phyloP scores from a whole-genome alignment of 2,329 filamentous ascomycete species.

The Boeremia exigua region DNA sequence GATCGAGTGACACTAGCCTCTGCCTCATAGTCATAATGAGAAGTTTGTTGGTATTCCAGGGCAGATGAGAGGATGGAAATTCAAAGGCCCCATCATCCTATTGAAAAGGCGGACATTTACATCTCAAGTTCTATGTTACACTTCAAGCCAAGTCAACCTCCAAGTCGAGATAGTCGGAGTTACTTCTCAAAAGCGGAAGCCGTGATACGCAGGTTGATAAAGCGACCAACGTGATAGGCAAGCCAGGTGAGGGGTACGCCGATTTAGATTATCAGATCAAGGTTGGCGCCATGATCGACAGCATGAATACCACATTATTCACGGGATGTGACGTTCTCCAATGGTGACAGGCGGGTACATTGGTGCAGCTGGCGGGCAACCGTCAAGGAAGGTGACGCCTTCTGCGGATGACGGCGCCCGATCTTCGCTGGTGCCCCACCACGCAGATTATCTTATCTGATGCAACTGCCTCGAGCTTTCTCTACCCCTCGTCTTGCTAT shows the following conservation, averaged over 20 bases:
- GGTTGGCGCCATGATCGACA: conserved; percentile 3
- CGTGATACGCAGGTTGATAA: conserved; percentile 7
- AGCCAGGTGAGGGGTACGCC: conserved; percentile 2
- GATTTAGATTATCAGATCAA: neutral
- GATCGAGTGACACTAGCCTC: conserved; percentile 33
- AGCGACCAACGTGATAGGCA: neutral
- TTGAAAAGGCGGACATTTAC: neutral
- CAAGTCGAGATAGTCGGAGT: neutral
- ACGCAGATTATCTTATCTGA: conserved; percentile 13
- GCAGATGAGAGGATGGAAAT: neutral
- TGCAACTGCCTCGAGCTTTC: neutral
- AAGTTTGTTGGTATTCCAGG: neutral
- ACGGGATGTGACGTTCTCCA: neutral
- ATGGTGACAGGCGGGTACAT: neutral
- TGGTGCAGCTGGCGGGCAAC: neutral
- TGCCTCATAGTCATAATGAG: conserved; percentile 4
- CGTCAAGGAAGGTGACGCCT: neutral
- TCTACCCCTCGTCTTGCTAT: conserved; percentile 4
- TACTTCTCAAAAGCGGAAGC: conserved; percentile 6
- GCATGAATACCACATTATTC: neutral
- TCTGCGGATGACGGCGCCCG: neutral
- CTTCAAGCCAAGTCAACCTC: neutral
- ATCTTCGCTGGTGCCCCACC: conserved; percentile 8
- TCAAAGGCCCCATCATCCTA: no score
- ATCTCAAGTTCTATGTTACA: neutral